These are phyloP conservation scores for Globisporangium carolinianum DNA, from an alignment of 352 stramenopile genomes.

Conservation along the genomic window DNA sequence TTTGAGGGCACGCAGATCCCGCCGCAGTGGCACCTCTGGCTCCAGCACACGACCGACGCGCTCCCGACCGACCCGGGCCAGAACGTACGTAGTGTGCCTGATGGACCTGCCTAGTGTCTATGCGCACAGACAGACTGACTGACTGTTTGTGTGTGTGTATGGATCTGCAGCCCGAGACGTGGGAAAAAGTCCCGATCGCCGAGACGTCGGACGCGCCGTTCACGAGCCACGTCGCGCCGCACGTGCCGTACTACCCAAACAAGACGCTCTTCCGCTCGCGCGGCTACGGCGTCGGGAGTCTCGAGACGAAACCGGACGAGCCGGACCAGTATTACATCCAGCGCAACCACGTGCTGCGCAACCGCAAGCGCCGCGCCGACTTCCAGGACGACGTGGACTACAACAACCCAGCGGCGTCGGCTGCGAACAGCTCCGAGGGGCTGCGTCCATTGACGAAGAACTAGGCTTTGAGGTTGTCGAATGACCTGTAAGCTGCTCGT, in stretches of 20 bases:
- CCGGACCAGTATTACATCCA: constrained; percentile 84
- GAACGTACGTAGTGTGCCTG: constrained; percentile 28
- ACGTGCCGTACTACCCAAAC: constrained; percentile 69
- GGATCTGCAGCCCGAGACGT: constrained; percentile 42
- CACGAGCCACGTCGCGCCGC: constrained; percentile 52
- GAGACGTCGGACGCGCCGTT: constrained; percentile 60
- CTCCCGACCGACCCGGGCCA: constrained; percentile 48
- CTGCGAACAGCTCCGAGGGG: constrained; percentile 30
- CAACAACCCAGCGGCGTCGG: constrained; percentile 61
- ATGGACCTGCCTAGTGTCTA: too few relatives aligned
- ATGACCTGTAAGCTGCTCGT: too few relatives aligned
- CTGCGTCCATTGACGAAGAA: constrained; percentile 59
- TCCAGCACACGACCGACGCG: constrained; percentile 77
- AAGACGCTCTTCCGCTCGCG: constrained; percentile 71
- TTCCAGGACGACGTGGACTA: constrained; percentile 78
- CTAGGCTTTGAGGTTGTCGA: constrained; percentile 20
- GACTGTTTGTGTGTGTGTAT: neutral
- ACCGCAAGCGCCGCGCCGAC: constrained; percentile 49
- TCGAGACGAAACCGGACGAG: constrained; percentile 48
- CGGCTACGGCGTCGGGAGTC: constrained; percentile 73
- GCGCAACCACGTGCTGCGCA: constrained; percentile 60
- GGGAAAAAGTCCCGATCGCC: constrained; percentile 53
- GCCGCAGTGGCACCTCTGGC: constrained; percentile 82
- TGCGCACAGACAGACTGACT: neutral
- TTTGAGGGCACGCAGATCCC: constrained; percentile 74